These are phyloP conservation scores for Pterocarpus santalinus DNA, from an alignment of 306 rosid genomes.

Conservation along the genomic window DNA sequence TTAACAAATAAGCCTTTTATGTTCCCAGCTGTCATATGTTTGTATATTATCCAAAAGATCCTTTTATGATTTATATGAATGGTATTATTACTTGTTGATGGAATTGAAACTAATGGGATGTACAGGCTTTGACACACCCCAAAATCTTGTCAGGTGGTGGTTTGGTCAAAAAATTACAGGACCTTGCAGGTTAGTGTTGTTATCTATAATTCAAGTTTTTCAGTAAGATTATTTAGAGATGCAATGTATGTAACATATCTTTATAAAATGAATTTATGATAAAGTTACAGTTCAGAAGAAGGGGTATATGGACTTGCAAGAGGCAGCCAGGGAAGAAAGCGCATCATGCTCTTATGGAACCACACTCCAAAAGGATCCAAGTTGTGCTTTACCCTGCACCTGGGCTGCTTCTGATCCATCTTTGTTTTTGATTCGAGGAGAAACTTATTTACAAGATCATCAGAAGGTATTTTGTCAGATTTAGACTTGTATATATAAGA, in stretches of 20 bases:
- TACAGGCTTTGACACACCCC: slow-evolving; percentile 58
- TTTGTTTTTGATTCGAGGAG: slow-evolving; percentile 81
- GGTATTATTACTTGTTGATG: slow-evolving; percentile 29
- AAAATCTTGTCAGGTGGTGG: slow-evolving; percentile 68
- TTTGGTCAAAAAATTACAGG: slow-evolving; percentile 78
- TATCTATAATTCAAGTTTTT: slow-evolving; percentile 15
- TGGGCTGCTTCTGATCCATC: slow-evolving; percentile 87
- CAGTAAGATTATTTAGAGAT: slow-evolving; percentile 4
- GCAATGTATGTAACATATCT: neutral
- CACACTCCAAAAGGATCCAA: slow-evolving; percentile 78
- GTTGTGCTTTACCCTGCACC: slow-evolving; percentile 65
- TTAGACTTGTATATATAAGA: slow-evolving; percentile 16
- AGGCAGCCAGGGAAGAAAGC: slow-evolving; percentile 59
- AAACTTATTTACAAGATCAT: slow-evolving; percentile 67
- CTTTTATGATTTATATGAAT: neutral
- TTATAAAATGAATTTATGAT: slow-evolving; percentile 13
- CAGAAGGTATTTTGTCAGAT: slow-evolving; percentile 64
- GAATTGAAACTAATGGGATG: slow-evolving; percentile 25
- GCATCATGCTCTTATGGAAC: slow-evolving; percentile 62
- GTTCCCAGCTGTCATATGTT: slow-evolving; percentile 4
- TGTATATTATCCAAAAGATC: slow-evolving; percentile 4
- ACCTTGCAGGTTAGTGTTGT: slow-evolving; percentile 71
- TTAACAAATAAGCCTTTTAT: neutral
- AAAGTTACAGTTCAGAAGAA: slow-evolving; percentile 74
- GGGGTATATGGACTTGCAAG: slow-evolving; percentile 74